Base-by-base conservation (phyloP, 768 basidiomycete species). In the Leccinum pellstonianum region DNA sequence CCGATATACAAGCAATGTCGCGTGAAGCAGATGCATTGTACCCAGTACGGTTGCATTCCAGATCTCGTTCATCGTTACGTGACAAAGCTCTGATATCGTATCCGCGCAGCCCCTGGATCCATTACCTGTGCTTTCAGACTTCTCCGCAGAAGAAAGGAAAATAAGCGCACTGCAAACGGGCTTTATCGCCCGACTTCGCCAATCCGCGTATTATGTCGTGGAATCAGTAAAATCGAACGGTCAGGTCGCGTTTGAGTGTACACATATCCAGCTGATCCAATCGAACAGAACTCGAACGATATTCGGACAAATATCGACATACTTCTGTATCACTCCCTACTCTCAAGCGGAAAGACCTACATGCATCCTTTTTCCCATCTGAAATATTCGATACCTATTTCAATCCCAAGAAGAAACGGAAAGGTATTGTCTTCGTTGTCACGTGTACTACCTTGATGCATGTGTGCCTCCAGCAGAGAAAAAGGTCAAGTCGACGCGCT, bases 281-380 rank as follows among this genome's bases (percentile, higher is more conserved):
- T 43, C 14, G 6, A 61, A 37, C 62, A 90, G 92, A 91, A 47
- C 75, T 93, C 4, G 84, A 88, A 47, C 85, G 89, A 29, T 94
- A 92, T 70, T 91, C 90, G 17, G 92, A 94, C 74, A 91, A 90
- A 73, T 92, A 93, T 70, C 81, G 86, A 7, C 84, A 86, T 3
- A 85, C 85, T 8, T 71, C 77, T 6, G 68, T 80, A 7, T 80
- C 81, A 1, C 86, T 86, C 58, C 89, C 91, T 11, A 77, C 81
- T 41, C 77, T 94, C 59, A 88, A 86, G 69, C 80, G 84, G 53
- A 85, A 81, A 63, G 86, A 90, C 27, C 75, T 94, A 4, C 83
- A 92, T 61, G 80, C 82, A 56, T 82, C 87, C 0, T 93, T 91
- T 77, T 94, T 94, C 65, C 92, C 92, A 5, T 70, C 79, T 14